phyloP scores from a whole-genome alignment of 1,284 basidiomycete genomes.

The Agaricales sp. region DNA sequence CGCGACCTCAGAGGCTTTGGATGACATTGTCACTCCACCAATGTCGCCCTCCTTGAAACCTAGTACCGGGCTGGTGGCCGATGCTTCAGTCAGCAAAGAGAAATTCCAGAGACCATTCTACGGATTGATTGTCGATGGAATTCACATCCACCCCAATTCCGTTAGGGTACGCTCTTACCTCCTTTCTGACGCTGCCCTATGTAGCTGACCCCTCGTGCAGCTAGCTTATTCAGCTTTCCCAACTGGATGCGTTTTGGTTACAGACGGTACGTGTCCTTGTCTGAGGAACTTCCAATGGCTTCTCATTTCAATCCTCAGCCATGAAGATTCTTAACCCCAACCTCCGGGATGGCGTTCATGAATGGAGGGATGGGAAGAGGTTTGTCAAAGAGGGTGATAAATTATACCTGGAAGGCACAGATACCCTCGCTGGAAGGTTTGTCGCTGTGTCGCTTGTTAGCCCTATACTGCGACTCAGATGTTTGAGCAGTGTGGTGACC shows the following conservation, averaged over 20 bases:
- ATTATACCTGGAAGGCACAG: conserved; percentile 76
- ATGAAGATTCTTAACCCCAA: conserved; percentile 84
- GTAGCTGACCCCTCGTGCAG: conserved; percentile 24
- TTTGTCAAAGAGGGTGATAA: conserved; percentile 76
- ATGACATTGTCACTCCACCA: conserved; percentile 51
- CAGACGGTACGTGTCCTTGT: conserved; percentile 52
- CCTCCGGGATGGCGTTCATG: conserved; percentile 74
- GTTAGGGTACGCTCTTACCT: conserved; percentile 49
- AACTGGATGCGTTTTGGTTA: conserved; percentile 80
- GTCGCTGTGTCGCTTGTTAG: conserved; percentile 11
- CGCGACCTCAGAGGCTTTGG: conserved; percentile 46
- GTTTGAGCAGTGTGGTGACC: conserved; percentile 52
- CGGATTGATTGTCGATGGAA: conserved; percentile 84
- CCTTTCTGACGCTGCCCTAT: conserved; percentile 2
- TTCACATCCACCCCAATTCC: conserved; percentile 86
- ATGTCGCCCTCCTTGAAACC: conserved; percentile 33
- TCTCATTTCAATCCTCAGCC: conserved; percentile 31
- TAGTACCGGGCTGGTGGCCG: not conserved
- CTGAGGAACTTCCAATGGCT: not conserved
- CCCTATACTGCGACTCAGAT: not conserved
- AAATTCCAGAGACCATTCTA: conserved; percentile 73
- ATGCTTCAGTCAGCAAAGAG: conserved; percentile 22
- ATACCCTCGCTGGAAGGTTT: conserved; percentile 79
- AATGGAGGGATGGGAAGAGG: conserved; percentile 75
- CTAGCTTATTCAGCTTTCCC: conserved; percentile 78